Evolutionary conservation across 805 yeast genomes (phyloP), one percentile per base, ranked within the genome.

Genomic region (Metschnikowia koreensis): DNA sequence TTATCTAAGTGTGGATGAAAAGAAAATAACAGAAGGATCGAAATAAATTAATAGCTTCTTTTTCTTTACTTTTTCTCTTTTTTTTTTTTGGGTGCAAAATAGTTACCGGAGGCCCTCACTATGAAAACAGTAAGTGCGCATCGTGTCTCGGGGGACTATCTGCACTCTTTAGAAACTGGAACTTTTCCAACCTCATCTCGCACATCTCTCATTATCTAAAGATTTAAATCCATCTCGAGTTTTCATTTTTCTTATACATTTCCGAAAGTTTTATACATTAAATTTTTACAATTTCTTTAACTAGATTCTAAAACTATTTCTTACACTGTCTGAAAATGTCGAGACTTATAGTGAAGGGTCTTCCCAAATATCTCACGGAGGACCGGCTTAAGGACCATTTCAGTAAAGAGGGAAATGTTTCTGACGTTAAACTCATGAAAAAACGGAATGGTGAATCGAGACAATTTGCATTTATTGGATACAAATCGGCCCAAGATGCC

Each of bases 401-500:
- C 64, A 66, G 70, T 46, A 66, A 69, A 53, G 71, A 77, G 50
- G 88, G 89, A 10, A 75, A 77, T 46, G 89, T 92, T 29, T 89
- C 97, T 0, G 99, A 94, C 78, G 92, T 89, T 38, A 90, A 88
- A 67, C 75, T 94, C 37, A 81, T 91, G 80, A 86, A 81, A 61
- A 89, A 86, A 58, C 77, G 86, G 59, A 82, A 81, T 58, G 99
- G 99, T 27, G 87, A 86, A 62, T 87, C 96, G 9, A 82, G 99
- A 69, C 77, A 96, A 60, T 94, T 94, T 75, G 98, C 97, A 7
- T 94, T 94, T 62, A 75, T 94, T 47, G 99, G 99, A 0, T 94
- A 81, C 68, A 85, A 83, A 61, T 75, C 83, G n/a, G 75, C 70
- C 16, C 77, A 71, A 11, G 96, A 88, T 61, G 98, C 99, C 1